phyloP scores from a whole-genome alignment of 164 flowering plant species.

The Vitis rupestris region DNA sequence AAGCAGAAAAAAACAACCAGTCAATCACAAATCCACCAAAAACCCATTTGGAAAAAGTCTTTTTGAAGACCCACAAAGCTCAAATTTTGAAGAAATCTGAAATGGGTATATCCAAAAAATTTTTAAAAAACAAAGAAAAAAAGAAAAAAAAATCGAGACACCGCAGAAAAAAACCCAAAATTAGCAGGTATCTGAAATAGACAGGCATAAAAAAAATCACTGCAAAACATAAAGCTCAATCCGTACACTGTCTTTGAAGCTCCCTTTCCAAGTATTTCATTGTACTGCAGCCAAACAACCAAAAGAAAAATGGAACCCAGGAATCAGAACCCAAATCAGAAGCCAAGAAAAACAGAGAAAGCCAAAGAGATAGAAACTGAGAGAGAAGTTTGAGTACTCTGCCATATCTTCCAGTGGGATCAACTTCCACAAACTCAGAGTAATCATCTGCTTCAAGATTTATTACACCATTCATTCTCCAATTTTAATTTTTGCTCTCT shows the following conservation, averaged over 20 bases:
- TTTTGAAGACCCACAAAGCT: not conserved
- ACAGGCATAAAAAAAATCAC: too few species aligned
- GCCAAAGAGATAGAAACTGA: constrained; percentile 13
- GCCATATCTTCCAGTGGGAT: constrained; percentile 73
- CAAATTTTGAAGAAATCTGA: constrained; percentile 7
- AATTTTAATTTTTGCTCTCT: not conserved
- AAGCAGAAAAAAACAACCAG: constrained; percentile 5
- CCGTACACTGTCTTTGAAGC: constrained; percentile 65
- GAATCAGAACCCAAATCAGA: constrained; percentile 4
- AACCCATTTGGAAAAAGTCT: not conserved
- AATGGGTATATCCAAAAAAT: constrained; percentile 2
- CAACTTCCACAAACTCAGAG: constrained; percentile 59
- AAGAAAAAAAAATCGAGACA: not conserved
- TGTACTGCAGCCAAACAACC: constrained; percentile 43
- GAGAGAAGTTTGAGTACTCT: constrained; percentile 28
- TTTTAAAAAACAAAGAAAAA: not conserved
- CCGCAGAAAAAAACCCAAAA: too few species aligned
- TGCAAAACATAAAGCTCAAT: not conserved
- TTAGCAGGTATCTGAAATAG: too few species aligned
- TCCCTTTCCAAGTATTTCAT: constrained; percentile 62
- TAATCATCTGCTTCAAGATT: constrained; percentile 31
- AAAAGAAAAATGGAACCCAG: not conserved
- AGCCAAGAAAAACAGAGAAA: not conserved
- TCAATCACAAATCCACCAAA: constrained; percentile 5
- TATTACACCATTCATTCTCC: constrained; percentile 39